Base-by-base conservation (phyloP, 2,329 filamentous ascomycete genomes). In the Graphiopsis chlorocephala region DNA sequence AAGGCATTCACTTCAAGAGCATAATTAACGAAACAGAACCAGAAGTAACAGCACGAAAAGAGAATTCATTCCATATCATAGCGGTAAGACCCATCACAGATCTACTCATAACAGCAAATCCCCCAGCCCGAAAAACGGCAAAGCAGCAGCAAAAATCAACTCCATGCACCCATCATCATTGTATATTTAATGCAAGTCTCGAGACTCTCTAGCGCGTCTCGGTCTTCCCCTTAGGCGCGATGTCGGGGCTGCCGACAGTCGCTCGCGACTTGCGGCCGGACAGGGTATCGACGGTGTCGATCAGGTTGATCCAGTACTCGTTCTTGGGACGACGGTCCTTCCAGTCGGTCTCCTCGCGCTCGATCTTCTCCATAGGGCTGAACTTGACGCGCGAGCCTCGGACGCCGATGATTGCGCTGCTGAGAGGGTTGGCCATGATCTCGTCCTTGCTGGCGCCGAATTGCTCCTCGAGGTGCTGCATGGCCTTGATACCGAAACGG, bases 321-420 rank as follows among this genome's bases (percentile, higher is more conserved):
- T 87, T 80, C 79, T 88, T 91, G 55, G 95, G 94, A 59, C 95
- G 84, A 59, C 95, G 85, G 77, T 96, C 93, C 69, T 88, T 86
- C 95, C 95, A 99, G 80, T 99, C 94, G 4, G 95, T 98, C 73
- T 93, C 91, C 26, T 87, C 86, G 70, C 87, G 86, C 81, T 98
- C 95, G 10, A 98, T 84, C 50, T 86, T 85, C 72, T 88, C 85
- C 86, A 98, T 91, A 0, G 90, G 84, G 10, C 87, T 90, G 77
- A 98, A 96, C n/a, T 93, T 87, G 11, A 99, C 91, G 72, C 90
- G 88, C 0, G 93, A 93, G 25, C 93, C 93, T 79, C 92, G 89
- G 76, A 99, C 94, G 28, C 95, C 95, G 73, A 99, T 98, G 45
- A 99, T 92, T 0, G 88, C 83, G 2, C 89, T 85, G 61, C 89